phyloP scores from a whole-genome alignment of 129 eudicot genomes.

The Smallanthus sonchifolius region DNA sequence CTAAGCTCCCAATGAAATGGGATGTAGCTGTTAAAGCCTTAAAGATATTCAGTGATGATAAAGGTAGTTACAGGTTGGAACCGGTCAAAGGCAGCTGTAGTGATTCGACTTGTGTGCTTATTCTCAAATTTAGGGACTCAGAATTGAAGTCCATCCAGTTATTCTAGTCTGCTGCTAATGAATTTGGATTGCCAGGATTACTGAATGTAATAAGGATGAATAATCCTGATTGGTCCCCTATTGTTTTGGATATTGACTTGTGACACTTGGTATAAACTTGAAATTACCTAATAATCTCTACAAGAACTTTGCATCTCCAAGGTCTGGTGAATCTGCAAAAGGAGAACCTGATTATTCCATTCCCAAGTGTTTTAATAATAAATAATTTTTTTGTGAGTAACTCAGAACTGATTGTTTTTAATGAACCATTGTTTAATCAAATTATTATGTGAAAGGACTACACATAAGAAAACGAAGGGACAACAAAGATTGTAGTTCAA shows the following conservation, averaged over 20 bases:
- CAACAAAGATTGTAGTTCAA: too few relatives aligned
- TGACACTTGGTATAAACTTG: conserved; percentile 73
- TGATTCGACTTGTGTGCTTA: too few relatives aligned
- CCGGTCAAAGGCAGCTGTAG: too few relatives aligned
- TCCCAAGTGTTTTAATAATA: conserved; percentile 75
- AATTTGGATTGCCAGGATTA: conserved; percentile 71
- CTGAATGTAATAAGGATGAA: conserved; percentile 68
- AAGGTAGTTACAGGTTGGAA: too few relatives aligned
- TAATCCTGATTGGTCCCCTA: conserved; percentile 67
- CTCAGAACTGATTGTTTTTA: too few relatives aligned
- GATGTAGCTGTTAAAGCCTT: too few relatives aligned
- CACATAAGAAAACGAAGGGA: too few relatives aligned
- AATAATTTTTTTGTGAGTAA: too few relatives aligned
- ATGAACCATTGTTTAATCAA: too few relatives aligned
- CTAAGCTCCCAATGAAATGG: too few relatives aligned
- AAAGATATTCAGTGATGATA: too few relatives aligned
- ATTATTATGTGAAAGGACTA: too few relatives aligned
- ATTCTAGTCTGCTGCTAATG: conserved; percentile 50
- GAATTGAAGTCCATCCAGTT: conserved; percentile 57
- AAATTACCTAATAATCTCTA: conserved; percentile 72
- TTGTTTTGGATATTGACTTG: conserved; percentile 79
- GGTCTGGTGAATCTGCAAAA: conserved; percentile 86
- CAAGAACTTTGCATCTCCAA: conserved; percentile 83
- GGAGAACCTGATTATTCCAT: conserved; percentile 73
- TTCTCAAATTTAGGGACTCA: conserved; percentile 66